phyloP scores from a whole-genome alignment of 306 rosid genomes.

The Gleditsia sinensis region DNA sequence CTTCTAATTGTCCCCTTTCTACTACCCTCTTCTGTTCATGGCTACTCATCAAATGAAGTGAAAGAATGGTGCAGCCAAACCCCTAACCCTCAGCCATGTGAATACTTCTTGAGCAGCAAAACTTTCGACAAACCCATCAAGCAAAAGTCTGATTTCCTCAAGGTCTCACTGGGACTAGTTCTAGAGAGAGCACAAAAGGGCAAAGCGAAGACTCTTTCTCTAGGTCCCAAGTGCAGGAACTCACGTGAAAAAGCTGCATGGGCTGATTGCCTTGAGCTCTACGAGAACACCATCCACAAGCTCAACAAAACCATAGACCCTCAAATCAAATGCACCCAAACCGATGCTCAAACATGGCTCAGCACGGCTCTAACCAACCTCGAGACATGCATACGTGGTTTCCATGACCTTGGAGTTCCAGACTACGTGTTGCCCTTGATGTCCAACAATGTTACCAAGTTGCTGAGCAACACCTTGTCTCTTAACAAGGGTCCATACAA shows the following conservation, averaged over 20 bases:
- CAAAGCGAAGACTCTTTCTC: neutral
- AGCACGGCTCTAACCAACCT: conserved; percentile 57
- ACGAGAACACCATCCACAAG: conserved; percentile 34
- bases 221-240: conserved; percentile 42
- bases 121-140: conserved; percentile 24
- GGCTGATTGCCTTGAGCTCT: conserved; percentile 59
- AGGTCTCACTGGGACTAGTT: conserved; percentile 41
- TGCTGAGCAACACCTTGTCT: conserved; percentile 55
- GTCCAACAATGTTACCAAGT: conserved; percentile 45
- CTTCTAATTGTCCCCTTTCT: neutral
- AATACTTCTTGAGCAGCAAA: conserved; percentile 39
- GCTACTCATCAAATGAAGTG: conserved; percentile 33
- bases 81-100: conserved; percentile 58
- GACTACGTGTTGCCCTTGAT: conserved; percentile 11
- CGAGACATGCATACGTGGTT: conserved; percentile 50
- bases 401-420: conserved; percentile 47
- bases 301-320: conserved; percentile 40
- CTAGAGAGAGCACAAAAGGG: conserved; percentile 46
- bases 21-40: neutral
- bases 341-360: conserved; percentile 52
- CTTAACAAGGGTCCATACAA: conserved; percentile 38
- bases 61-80: conserved; percentile 60
- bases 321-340: conserved; percentile 26
- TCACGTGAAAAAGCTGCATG: conserved; percentile 48
- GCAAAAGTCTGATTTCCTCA: conserved; percentile 51